A percentile compares a stretch with the other conserved stretches of the same genome.
Evolutionary conservation across 2,329 filamentous ascomycete genomes (phyloP).

Genomic region (Trichoderma guizhouense): DNA sequence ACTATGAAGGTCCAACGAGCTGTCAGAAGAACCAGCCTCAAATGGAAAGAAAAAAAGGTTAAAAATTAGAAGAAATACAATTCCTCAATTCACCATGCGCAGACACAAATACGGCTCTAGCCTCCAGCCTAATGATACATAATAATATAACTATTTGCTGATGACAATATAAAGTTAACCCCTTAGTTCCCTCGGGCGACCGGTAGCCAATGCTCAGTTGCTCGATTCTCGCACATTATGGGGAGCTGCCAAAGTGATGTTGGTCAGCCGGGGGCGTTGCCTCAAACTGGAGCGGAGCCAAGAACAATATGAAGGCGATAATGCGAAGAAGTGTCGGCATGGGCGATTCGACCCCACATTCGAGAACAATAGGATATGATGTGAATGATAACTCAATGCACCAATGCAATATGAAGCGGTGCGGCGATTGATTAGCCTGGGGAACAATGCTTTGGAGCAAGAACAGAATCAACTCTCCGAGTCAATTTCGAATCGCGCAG

Average conservation of each 20-base stretch:
- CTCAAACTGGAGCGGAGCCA: neutral
- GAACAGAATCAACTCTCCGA: neutral
- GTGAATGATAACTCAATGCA: neutral
- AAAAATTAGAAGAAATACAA: neutral
- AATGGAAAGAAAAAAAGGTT: neutral
- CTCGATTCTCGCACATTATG: neutral
- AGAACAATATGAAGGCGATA: constrained; percentile 8
- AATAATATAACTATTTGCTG: neutral
- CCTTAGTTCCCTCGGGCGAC: neutral
- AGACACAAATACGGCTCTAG: neutral
- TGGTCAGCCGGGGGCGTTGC: neutral
- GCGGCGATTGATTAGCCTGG: neutral
- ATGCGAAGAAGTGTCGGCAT: neutral
- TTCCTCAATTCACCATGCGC: neutral
- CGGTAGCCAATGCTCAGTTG: neutral
- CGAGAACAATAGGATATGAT: neutral
- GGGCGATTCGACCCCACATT: neutral
- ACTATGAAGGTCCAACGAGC: neutral
- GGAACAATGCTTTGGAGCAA: neutral
- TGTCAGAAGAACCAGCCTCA: neutral
- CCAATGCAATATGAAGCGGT: neutral
- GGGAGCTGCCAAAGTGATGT: neutral
- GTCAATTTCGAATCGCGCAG: neutral
- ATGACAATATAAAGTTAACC: neutral
- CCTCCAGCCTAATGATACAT: neutral